These are phyloP conservation scores for Penicillium pancosmium DNA, from an alignment of 495 filamentous ascomycete species.

Conservation along the genomic window DNA sequence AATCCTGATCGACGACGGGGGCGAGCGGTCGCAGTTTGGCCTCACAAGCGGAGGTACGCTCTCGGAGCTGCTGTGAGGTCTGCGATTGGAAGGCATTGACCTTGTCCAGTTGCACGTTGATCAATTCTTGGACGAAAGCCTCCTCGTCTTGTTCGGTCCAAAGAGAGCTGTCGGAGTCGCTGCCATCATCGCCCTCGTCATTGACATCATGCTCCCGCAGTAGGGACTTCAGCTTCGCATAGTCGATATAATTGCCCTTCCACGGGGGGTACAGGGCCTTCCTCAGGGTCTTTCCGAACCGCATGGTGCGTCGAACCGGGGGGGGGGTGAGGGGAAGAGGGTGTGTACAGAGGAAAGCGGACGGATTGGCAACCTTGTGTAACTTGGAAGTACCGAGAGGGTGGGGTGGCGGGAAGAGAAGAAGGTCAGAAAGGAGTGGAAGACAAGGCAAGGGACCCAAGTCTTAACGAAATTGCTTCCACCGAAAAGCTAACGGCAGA, in stretches of 20 bases:
- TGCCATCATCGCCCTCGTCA: constrained; percentile 57
- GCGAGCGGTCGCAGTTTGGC: constrained; percentile 52
- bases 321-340: constrained; percentile 6
- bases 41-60: constrained; percentile 63
- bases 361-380: constrained; percentile 9
- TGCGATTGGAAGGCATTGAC: constrained; percentile 86
- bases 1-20: constrained; percentile 31
- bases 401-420: background rate
- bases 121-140: constrained; percentile 87
- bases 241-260: constrained; percentile 93
- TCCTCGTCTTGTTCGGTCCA: constrained; percentile 98
- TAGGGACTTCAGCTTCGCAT: constrained; percentile 85
- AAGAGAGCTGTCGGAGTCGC: constrained; percentile 50
- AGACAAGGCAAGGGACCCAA: background rate
- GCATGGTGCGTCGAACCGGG: constrained; percentile 60
- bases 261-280: constrained; percentile 83
- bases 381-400: background rate
- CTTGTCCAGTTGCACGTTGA: constrained; percentile 94
- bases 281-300: constrained; percentile 86
- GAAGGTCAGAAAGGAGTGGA: too few relatives aligned
- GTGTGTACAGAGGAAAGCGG: background rate
- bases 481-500: too few relatives aligned
- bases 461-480: background rate
- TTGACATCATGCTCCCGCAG: constrained; percentile 68
- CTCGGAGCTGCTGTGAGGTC: constrained; percentile 69